Conservation (phyloP, 2,329 filamentous ascomycete species). For the Diaporthe humulicola region DNA sequence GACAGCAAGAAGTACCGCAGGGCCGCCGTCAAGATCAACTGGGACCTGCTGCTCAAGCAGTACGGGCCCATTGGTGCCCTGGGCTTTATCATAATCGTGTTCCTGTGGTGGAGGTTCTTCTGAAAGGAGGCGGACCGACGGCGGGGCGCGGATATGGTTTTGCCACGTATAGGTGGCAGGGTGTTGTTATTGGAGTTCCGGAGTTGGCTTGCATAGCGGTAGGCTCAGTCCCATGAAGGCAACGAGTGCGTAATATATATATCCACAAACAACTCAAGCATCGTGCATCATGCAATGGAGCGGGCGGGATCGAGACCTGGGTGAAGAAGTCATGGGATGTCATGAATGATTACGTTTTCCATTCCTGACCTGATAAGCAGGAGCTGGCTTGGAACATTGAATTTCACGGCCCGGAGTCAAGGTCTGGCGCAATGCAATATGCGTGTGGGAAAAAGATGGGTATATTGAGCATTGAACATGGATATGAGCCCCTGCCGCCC, state of each 20-base stretch:
- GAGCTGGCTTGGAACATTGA: neutral
- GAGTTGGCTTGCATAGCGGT: conserved; percentile 37
- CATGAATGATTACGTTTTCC: neutral
- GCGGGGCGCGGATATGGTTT: neutral
- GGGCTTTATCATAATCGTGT: conserved; percentile 84
- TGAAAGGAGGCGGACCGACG: conserved; percentile 56
- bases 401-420: neutral
- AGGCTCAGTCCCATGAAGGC: conserved; percentile 23
- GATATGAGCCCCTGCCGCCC: conserved; percentile 14
- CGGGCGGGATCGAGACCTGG: neutral
- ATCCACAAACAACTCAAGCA: neutral
- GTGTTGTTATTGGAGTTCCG: conserved; percentile 30
- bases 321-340: neutral
- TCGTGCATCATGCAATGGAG: neutral
- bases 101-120: conserved; percentile 95
- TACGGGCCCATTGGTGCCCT: conserved; percentile 92
- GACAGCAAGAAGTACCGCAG: conserved; percentile 95
- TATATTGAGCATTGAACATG: conserved; percentile 26
- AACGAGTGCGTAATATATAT: conserved; percentile 14
- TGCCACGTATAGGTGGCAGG: neutral
- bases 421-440: neutral
- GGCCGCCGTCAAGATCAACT: conserved; percentile 96
- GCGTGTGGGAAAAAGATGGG: neutral
- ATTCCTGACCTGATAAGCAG: neutral
- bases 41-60: conserved; percentile 96